Evolutionary conservation across 208 protist species (phyloP), one percentile per base, ranked within the genome.

Genomic region (Trypanosoma caninum): DNA sequence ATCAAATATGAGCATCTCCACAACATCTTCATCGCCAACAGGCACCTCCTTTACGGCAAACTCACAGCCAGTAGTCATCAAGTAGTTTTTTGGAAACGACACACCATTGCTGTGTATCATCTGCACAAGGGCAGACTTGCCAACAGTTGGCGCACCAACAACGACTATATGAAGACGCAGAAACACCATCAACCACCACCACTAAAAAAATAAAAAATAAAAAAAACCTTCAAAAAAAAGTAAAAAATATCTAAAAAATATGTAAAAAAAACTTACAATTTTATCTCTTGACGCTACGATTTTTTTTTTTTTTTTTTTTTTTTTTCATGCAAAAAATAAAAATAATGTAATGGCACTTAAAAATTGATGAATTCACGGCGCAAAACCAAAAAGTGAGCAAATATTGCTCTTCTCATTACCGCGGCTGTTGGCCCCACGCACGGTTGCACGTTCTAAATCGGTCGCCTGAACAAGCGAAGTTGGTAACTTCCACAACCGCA

Each of bases 21-120:
- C 89, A 6, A 72, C 85, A 58, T 80, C 80, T 9, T 91, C 76
- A n/a, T 94, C 77, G 48, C 90, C 81, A 25, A 95, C 20, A 9
- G 45, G 37, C 13, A 95, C 47, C 57, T 97, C 89, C 72, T 94
- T 97, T 20, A 94, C 82, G 20, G 87, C 73, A 74, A 97, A 89
- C 44, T 97, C 91, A 60, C 90, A 93, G 5, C 91, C 91, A 72
- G 87, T 82, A 4, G 91, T 97, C 91, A 97, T 95, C n/a, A 94
- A 30, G 65, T 97, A 97, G 55, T 97, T 93, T 51, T 90, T 90
- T 0, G 91, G 89, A 59, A 95, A 97, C 0, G 74, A 75, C 8
- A 79, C 65, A 31, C 91, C 89, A 56, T 92, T 90, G 72, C 84
- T 95, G 68, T 92, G 87, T 7, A 90, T 60, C 85, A 95, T 97